Evolutionary conservation across 1,284 basidiomycete genomes (phyloP), one percentile per base, ranked within the genome.

Genomic region (Ganoderma leucocontextum): DNA sequence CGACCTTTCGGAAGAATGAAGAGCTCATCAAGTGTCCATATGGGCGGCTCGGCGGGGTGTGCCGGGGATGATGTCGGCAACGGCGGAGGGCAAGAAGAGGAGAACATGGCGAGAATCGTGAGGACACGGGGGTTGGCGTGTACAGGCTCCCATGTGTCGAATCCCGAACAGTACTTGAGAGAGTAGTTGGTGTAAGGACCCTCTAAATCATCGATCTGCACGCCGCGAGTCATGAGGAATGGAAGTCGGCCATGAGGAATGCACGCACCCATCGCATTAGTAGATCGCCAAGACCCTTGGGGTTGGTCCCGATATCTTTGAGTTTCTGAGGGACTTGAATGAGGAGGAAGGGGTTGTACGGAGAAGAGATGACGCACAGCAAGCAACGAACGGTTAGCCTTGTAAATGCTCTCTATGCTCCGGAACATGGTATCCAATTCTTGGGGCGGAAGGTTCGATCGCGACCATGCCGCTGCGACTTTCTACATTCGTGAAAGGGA

Each of bases 381-480:
- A 64, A 93, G 87, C 73, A 99, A 87, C 1, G 86, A 81, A 68
- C 96, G 89, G 80, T 98, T 98, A 49, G 94, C 93, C 77, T 96
- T 94, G 83, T 97, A 99, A 29, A 99, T 90, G 29, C 87, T 87
- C 80, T 99, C 97, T 61, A 99, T 89, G 75, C 92, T 92, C 72
- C 97, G 87, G 81, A 99, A 99, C 95, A 99, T 97, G 64, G 86
- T 82, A 79, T 99, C 97, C 47, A 99, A 87, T 75, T 95, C 93
- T 15, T 89, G 88, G 1, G 97, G 98, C 19, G 98, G 97, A 55
- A 99, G 91, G 80, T 98, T 98, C 59, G 91, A 89, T 52, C 95
- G 86, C 15, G 96, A 98, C 97, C 97, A 99, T 64, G 98, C 98
- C 35, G 92, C 92, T 4, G 98, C 98, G 9, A 98, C 95, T 89